phyloP scores from a whole-genome alignment of 75 land plant genomes.

The Pinus tabuliformis region DNA sequence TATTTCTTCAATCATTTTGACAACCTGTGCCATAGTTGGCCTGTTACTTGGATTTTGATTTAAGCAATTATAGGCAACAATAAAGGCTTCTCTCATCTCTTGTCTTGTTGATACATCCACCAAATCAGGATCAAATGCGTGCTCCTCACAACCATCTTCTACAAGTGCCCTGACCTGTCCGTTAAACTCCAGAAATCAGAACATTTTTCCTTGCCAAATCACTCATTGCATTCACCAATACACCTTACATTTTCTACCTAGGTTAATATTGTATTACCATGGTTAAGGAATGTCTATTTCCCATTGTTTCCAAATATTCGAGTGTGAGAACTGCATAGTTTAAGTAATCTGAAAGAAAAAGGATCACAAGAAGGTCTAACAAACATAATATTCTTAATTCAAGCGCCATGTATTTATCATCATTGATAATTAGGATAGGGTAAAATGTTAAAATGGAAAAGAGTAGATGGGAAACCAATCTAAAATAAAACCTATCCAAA shows the following conservation, averaged over 20 bases:
- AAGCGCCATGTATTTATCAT: too few relatives aligned
- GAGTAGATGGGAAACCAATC: too few relatives aligned
- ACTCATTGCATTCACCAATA: background rate
- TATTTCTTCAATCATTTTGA: conserved; percentile 66
- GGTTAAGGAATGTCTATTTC: background rate
- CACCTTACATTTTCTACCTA: background rate
- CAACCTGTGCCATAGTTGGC: conserved; percentile 72
- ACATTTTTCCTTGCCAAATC: background rate
- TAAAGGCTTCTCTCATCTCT: conserved; percentile 52
- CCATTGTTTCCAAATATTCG: background rate
- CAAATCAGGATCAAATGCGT: conserved; percentile 49
- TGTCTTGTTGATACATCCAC: conserved; percentile 28
- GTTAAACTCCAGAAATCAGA: background rate
- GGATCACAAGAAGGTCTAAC: too few relatives aligned
- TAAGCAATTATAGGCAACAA: conserved; percentile 59
- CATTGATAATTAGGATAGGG: too few relatives aligned
- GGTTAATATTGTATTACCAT: background rate
- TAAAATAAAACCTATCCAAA: too few relatives aligned
- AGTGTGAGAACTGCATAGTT: too few relatives aligned
- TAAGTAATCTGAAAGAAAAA: too few relatives aligned
- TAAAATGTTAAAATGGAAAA: too few relatives aligned
- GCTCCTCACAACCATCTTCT: conserved; percentile 44
- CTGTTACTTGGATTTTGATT: conserved; percentile 53
- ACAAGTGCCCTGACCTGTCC: conserved; percentile 65
- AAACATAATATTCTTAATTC: too few relatives aligned